A percentile compares a stretch with the other conserved stretches of the same genome.
These are phyloP conservation scores for Gossypium trilobum DNA, from an alignment of 441 rosid genomes.

Conservation along the genomic window DNA sequence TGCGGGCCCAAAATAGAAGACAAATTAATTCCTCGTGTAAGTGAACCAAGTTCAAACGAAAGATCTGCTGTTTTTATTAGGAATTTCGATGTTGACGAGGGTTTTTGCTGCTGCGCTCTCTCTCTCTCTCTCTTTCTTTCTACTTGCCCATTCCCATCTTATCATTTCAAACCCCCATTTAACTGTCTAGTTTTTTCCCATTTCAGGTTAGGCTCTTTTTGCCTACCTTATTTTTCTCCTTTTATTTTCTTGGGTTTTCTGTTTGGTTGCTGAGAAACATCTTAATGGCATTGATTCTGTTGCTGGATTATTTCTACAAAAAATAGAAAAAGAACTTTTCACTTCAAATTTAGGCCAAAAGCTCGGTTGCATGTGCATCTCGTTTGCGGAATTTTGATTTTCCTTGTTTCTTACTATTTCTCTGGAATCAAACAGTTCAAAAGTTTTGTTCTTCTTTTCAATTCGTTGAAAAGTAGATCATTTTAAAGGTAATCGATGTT, in stretches of 20 bases:
- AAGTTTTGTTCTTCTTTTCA: background rate
- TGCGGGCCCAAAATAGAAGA: background rate
- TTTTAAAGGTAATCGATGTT: background rate
- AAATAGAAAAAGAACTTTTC: background rate
- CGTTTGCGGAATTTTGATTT: background rate
- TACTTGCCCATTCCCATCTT: background rate
- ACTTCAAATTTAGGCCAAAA: background rate
- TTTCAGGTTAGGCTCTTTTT: background rate
- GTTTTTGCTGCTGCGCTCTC: background rate
- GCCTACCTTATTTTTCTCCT: background rate
- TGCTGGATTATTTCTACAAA: background rate
- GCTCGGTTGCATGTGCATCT: background rate
- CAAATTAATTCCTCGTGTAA: background rate
- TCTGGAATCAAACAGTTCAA: background rate
- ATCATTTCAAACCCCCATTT: background rate
- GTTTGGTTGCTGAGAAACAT: conserved; percentile 14
- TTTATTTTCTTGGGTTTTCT: background rate
- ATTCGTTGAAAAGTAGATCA: background rate
- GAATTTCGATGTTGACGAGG: conserved; percentile 14
- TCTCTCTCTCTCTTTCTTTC: background rate
- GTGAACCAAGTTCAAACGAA: background rate
- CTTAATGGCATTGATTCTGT: background rate
- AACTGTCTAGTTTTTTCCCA: background rate
- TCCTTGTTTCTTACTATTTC: background rate
- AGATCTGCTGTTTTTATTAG: background rate